Base-by-base conservation (phyloP, 1,284 basidiomycete genomes). In the Moesziomyces globuligerus region DNA sequence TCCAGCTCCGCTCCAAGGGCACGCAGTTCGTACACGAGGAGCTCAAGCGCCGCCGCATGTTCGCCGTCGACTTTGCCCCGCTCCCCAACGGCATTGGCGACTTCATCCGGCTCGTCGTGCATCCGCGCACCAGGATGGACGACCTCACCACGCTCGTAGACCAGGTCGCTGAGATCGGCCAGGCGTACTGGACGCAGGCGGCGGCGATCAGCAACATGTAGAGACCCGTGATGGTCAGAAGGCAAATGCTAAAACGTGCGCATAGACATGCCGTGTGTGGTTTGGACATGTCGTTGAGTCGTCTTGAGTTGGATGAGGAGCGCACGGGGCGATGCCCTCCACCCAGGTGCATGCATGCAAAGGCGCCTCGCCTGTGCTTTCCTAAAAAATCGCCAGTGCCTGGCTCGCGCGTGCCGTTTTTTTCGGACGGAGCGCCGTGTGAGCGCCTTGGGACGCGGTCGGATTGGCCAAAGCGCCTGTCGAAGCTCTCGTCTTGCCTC, bases 51-150 rank as follows among this genome's bases (percentile, higher is more conserved):
- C 55, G 73, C 20, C 42, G 67, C 13, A 68, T 50, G 48, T 80
- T 72, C 44, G 78, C 74, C 4, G 76, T 78, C 17, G 76, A 79
- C 59, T 81, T 80, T 71, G 78, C 78, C 18, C 78, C 79, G 9
- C 47, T 76, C 28, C 68, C 60, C 7, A 51, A 59, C 21, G 70
- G 39, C 6, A 58, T 72, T 36, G 72, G 73, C 6, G 76, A 80
- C 39, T 78, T 50, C 38, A 48, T 79, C 24, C 56, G 79, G 20
- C 48, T 81, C 37, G 76, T 81, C 24, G 67, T 76, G 7, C 79
- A 81, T 50, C 79, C 79, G 10, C 47, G 58, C 37, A 77, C 70
- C 7, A 66, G 55, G 46, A 46, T 57, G 52, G 42, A 60, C 32
- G 64, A 75, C 50, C 50, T 76, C 32, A 29, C 42, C 29, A 57